A percentile compares a stretch with the other conserved stretches of the same genome.
Evolutionary conservation across 2,329 filamentous ascomycete genomes (phyloP).

Genomic region (Paraconiothyrium sp.): DNA sequence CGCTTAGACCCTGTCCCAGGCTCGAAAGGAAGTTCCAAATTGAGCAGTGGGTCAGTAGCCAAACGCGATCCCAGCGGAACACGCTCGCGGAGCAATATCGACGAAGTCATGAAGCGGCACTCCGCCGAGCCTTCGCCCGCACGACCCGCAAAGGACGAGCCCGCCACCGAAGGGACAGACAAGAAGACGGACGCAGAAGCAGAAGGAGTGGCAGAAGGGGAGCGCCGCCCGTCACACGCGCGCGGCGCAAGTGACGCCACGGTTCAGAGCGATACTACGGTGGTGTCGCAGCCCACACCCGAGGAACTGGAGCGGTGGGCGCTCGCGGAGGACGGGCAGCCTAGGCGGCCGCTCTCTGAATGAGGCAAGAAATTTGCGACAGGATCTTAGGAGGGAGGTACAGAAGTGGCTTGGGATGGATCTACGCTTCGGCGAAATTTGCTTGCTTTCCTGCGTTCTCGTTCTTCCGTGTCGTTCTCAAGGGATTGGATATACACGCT

Average conservation of each 20-base stretch:
- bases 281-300: constrained; percentile 45
- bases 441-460: neutral
- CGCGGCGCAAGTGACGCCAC: constrained; percentile 45
- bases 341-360: constrained; percentile 27
- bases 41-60: constrained; percentile 18
- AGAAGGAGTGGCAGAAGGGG: constrained; percentile 15
- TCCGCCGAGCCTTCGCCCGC: constrained; percentile 16
- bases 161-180: constrained; percentile 4
- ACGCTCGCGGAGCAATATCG: constrained; percentile 38
- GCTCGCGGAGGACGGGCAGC: constrained; percentile 19
- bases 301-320: constrained; percentile 44
- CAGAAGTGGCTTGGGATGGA: neutral
- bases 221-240: constrained; percentile 42
- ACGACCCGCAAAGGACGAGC: neutral
- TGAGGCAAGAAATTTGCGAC: constrained; percentile 7
- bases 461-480: constrained; percentile 16
- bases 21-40: constrained; percentile 22
- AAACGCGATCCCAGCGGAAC: constrained; percentile 39
- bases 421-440: constrained; percentile 9
- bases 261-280: constrained; percentile 45
- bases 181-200: constrained; percentile 11
- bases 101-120: constrained; percentile 25
- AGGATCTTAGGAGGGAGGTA: neutral
- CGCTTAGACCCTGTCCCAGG: constrained; percentile 26
- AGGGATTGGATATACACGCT: constrained; percentile 8